phyloP scores from a whole-genome alignment of 345 rosid genomes.

The Acer saccharum region DNA sequence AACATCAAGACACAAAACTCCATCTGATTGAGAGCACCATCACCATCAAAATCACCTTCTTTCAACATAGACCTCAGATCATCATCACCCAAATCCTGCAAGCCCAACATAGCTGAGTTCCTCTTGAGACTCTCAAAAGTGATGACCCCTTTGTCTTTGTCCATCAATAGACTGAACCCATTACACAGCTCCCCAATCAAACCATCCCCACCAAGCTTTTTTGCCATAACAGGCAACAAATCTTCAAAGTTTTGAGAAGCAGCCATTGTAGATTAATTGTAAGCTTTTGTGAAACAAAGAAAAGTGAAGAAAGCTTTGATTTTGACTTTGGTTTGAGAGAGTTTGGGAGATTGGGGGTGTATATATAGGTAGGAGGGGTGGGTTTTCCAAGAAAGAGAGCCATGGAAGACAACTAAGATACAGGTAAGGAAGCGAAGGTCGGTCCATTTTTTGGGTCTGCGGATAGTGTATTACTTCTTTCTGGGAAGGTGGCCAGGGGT shows the following conservation, averaged over 20 bases:
- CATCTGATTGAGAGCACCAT: slow-evolving; percentile 81
- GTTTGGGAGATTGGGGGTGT: neutral
- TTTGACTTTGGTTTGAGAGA: neutral
- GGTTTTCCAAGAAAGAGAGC: slow-evolving; percentile 63
- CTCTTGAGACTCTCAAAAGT: slow-evolving; percentile 67
- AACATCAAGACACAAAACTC: slow-evolving; percentile 96
- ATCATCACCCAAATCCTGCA: slow-evolving; percentile 72
- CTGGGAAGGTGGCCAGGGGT: slow-evolving; percentile 44
- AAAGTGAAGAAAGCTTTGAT: neutral
- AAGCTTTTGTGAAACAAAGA: slow-evolving; percentile 6
- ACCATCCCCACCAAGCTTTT: slow-evolving; percentile 82
- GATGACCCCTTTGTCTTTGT: slow-evolving; percentile 63
- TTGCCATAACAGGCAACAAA: slow-evolving; percentile 72
- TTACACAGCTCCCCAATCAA: slow-evolving; percentile 76
- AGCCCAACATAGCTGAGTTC: slow-evolving; percentile 63
- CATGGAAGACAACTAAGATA: slow-evolving; percentile 57
- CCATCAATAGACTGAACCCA: slow-evolving; percentile 76
- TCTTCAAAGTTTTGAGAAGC: slow-evolving; percentile 56
- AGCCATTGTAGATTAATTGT: slow-evolving; percentile 22
- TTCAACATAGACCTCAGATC: slow-evolving; percentile 65
- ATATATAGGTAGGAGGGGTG: slow-evolving; percentile 22
- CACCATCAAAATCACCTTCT: slow-evolving; percentile 80
- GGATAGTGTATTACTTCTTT: neutral
- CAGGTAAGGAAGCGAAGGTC: slow-evolving; percentile 38
- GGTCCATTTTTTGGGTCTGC: neutral